Percentiles rank a stretch among this genome's conserved stretches.
phyloP scores from a whole-genome alignment of 148 eudicot genomes.

The Vaccinium vitisidaea region DNA sequence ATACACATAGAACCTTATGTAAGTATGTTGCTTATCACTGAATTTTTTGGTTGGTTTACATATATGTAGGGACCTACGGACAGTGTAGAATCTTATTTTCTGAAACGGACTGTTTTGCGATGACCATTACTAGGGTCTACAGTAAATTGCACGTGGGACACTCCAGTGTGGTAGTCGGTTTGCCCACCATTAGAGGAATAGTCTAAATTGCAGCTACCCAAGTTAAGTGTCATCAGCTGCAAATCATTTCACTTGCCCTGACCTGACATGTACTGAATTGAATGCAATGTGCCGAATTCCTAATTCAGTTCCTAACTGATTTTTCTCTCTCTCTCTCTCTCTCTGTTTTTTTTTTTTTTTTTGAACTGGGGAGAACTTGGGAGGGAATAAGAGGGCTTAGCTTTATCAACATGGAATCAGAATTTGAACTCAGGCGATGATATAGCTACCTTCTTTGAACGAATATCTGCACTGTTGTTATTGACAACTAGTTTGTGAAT shows the following conservation, averaged over 20 bases:
- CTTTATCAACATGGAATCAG: neutral
- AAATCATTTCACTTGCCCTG: neutral
- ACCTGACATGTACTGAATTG: neutral
- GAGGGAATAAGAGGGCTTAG: neutral
- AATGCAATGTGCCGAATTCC: neutral
- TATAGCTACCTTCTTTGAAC: neutral
- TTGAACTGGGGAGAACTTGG: neutral
- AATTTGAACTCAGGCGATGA: neutral
- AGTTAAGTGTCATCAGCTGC: neutral
- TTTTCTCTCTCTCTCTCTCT: too few species aligned
- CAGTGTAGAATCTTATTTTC: neutral
- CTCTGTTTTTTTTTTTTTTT: neutral
- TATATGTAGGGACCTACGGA: neutral
- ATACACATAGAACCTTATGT: constrained; percentile 75
- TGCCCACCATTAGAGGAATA: neutral
- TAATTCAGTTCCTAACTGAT: neutral
- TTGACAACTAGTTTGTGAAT: neutral
- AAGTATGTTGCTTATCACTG: constrained; percentile 27
- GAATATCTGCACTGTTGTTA: neutral
- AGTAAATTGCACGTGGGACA: neutral
- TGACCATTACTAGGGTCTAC: neutral
- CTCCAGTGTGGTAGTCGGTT: neutral
- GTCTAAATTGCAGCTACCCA: neutral
- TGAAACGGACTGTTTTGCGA: neutral
- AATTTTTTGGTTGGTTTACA: neutral